These are phyloP conservation scores for Willaertia magna DNA, from an alignment of 208 protist genomes.

Conservation along the genomic window DNA sequence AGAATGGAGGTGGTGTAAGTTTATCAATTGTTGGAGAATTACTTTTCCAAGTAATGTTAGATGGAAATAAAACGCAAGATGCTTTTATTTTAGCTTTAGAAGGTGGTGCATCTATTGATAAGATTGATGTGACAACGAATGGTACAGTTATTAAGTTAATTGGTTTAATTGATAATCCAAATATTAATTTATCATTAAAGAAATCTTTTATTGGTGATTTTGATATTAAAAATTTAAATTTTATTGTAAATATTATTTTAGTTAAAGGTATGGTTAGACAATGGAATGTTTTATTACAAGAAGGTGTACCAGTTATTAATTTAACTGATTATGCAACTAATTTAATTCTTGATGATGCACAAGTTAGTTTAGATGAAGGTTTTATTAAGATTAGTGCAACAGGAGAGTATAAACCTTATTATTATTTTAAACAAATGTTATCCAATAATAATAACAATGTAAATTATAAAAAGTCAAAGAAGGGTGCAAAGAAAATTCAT, in stretches of 20 bases:
- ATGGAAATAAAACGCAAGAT: not conserved
- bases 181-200: not conserved
- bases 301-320: not conserved
- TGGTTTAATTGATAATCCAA: not conserved
- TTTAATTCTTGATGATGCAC: not conserved
- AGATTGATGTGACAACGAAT: not conserved
- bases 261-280: not conserved
- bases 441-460: too few species aligned
- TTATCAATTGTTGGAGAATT: not conserved
- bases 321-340: not conserved
- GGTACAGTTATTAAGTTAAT: not conserved
- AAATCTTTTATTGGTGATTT: not conserved
- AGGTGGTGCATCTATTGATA: not conserved
- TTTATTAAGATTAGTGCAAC: not conserved
- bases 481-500: too few species aligned
- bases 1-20: not conserved
- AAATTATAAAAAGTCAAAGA: too few species aligned
- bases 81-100: not conserved
- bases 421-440: too few species aligned
- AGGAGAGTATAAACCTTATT: not conserved
- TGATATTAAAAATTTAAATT: not conserved
- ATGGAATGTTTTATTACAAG: not conserved
- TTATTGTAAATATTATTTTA: not conserved
- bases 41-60: not conserved
- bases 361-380: not conserved